phyloP scores from a whole-genome alignment of 2,329 filamentous ascomycete genomes.

The Pseudocercospora fuligena region DNA sequence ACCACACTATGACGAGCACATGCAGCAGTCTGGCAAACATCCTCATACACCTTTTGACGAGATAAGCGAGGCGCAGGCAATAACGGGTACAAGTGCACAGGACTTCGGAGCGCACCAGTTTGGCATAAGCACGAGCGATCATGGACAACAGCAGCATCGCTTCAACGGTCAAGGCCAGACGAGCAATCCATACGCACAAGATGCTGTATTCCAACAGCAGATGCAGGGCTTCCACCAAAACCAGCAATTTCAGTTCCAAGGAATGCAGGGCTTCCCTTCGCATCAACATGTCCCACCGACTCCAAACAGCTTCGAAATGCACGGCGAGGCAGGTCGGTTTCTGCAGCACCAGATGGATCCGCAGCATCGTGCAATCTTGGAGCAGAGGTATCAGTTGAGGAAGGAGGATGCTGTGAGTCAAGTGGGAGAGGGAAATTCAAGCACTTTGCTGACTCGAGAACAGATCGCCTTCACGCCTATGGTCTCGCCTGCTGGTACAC shows the following conservation, averaged over 20 bases:
- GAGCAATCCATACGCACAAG: conserved; percentile 26
- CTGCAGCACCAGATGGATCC: conserved; percentile 57
- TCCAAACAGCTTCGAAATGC: conserved; percentile 79
- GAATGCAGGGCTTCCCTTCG: conserved; percentile 53
- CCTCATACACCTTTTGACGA: conserved; percentile 39
- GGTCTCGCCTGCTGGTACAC: conserved; percentile 82
- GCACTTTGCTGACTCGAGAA: conserved; percentile 28
- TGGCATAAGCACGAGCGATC: conserved; percentile 27
- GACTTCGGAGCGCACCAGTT: conserved; percentile 40
- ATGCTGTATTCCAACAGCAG: conserved; percentile 35
- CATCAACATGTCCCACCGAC: conserved; percentile 72
- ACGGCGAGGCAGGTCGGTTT: conserved; percentile 62
- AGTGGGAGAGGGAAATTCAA: conserved; percentile 40
- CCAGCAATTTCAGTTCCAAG: conserved; percentile 44
- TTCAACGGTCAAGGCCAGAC: conserved; percentile 23
- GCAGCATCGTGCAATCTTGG: conserved; percentile 67
- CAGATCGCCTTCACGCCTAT: conserved; percentile 69
- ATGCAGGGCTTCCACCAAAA: conserved; percentile 34
- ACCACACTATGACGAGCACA: conserved; percentile 32
- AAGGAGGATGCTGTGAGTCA: conserved; percentile 70
- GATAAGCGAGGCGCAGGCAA: conserved; percentile 30
- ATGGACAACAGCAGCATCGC: conserved; percentile 25
- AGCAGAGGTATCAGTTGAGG: conserved; percentile 66
- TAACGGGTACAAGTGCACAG: conserved; percentile 33
- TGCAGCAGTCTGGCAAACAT: conserved; percentile 34